Evolutionary conservation across 2,329 filamentous ascomycete species (phyloP).

Genomic region (Colletotrichum brevisporum): DNA sequence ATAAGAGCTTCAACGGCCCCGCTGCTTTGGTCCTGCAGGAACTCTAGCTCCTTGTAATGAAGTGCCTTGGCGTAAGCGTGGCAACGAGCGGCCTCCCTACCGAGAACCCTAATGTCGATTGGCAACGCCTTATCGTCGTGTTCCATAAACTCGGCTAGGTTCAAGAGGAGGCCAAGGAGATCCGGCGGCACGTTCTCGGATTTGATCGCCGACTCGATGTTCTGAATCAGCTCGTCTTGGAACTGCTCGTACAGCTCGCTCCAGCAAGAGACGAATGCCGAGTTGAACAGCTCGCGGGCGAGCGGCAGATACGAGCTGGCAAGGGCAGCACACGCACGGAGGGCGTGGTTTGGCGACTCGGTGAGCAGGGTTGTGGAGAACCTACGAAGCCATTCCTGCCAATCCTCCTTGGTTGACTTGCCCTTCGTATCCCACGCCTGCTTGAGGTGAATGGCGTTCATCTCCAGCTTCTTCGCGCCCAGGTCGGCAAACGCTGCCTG

Average conservation of each 20-base stretch:
- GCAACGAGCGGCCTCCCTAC: slow-evolving; percentile 94
- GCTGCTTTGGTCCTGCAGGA: slow-evolving; percentile 96
- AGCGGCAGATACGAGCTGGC: slow-evolving; percentile 93
- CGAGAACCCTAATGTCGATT: slow-evolving; percentile 95
- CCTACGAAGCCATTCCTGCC: slow-evolving; percentile 98
- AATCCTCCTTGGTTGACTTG: slow-evolving; percentile 98
- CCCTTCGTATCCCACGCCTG: slow-evolving; percentile 97
- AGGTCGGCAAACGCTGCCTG: slow-evolving; percentile 82
- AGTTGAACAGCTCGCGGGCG: slow-evolving; percentile 96
- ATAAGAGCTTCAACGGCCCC: slow-evolving; percentile 97
- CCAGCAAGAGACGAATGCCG: slow-evolving; percentile 99
- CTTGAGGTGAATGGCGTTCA: slow-evolving; percentile 98
- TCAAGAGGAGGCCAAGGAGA: slow-evolving; percentile 92
- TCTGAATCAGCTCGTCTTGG: slow-evolving; percentile 94
- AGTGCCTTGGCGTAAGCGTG: slow-evolving; percentile 98
- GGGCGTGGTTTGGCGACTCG: slow-evolving; percentile 95
- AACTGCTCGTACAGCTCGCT: slow-evolving; percentile 97
- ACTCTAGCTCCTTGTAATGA: slow-evolving; percentile 99
- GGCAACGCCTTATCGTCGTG: slow-evolving; percentile 98
- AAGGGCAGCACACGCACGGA: slow-evolving; percentile 91
- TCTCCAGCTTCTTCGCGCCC: slow-evolving; percentile 92
- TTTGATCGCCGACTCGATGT: slow-evolving; percentile 95
- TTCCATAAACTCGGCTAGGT: slow-evolving; percentile 99
- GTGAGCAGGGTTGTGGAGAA: slow-evolving; percentile 96
- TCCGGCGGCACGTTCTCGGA: slow-evolving; percentile 97